Conservation (phyloP, 371 early-diverging fungal genomes). For the Zopfochytrium polystomum region DNA sequence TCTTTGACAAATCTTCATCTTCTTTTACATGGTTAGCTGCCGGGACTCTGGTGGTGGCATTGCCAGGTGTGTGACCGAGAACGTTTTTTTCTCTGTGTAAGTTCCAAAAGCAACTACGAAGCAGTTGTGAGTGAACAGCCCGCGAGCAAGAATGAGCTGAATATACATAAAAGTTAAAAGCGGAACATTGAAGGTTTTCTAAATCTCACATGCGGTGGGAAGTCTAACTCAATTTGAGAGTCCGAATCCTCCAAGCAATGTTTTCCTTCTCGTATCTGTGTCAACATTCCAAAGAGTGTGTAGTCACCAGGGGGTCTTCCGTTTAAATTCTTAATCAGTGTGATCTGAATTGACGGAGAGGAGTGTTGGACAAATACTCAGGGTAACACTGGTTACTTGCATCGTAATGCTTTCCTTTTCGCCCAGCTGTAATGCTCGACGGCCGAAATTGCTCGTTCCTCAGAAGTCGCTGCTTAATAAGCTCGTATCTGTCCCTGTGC, state of each 20-base stretch:
- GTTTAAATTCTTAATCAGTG: constrained; percentile 75
- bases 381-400: neutral
- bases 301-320: constrained; percentile 72
- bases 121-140: constrained; percentile 76
- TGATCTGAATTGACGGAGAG: constrained; percentile 54
- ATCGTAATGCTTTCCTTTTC: constrained; percentile 2
- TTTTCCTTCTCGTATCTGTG: constrained; percentile 77
- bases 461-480: constrained; percentile 73
- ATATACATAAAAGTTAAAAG: neutral
- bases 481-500: constrained; percentile 70
- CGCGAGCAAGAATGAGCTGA: constrained; percentile 26
- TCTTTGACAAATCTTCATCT: no score
- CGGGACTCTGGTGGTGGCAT: constrained; percentile 76
- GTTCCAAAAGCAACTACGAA: constrained; percentile 81
- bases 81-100: constrained; percentile 66
- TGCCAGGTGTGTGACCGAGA: constrained; percentile 65
- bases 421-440: constrained; percentile 32
- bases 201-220: constrained; percentile 30
- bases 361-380: neutral
- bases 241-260: constrained; percentile 82
- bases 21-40: constrained; percentile 55
- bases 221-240: constrained; percentile 67
- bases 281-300: constrained; percentile 84
- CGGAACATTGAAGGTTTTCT: neutral
- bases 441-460: constrained; percentile 77